Base-by-base conservation (phyloP, 805 yeast genomes). In the Tetrapisispora taiwanensis region DNA sequence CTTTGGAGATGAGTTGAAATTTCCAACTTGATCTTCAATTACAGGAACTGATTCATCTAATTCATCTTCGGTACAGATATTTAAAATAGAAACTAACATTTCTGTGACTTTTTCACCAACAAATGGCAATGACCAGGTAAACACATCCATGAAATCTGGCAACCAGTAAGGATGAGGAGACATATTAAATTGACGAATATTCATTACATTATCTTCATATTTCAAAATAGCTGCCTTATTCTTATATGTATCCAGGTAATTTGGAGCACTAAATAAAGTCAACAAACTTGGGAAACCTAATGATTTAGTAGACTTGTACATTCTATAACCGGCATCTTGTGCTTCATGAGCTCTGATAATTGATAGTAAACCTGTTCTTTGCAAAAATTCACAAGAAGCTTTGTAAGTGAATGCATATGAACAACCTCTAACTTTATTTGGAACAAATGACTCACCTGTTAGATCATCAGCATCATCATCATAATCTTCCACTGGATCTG, bases 101-200 rank as follows among this genome's bases (percentile, higher is more conserved):
- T 92, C 97, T 13, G 95, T 85, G 44, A 89, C 84, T 59, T 92
- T 86, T 62, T 90, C 96, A 18, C 97, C 97, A 20, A 92, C 97
- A 69, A 92, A 90, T 7, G 97, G 98, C 46, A 90, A 70, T 1
- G 96, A 85, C 97, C 97, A 92, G 10, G 95, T 83, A 64, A 90
- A 90, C 7, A 90, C 95, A 63, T 92, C 97, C 95, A 89, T 87
- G 56, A 89, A 86, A 62, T 88, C 88, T 7, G 97, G 97, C 52
- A 92, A 71, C 87, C 95, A 88, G 66, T 92, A 90, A 1, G 98
- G 98, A 65, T 90, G 97, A 5, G 95, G 95, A 26, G 88, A 79
- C 56, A 81, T 68, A 64, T 89, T 88, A 71, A 92, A 90, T 66
- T 90, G 97, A 46, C 97, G 76, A 46, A 90, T 90, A 64, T 90